Conservation (phyloP, 768 basidiomycete species). For the Saitozyma podzolica region DNA sequence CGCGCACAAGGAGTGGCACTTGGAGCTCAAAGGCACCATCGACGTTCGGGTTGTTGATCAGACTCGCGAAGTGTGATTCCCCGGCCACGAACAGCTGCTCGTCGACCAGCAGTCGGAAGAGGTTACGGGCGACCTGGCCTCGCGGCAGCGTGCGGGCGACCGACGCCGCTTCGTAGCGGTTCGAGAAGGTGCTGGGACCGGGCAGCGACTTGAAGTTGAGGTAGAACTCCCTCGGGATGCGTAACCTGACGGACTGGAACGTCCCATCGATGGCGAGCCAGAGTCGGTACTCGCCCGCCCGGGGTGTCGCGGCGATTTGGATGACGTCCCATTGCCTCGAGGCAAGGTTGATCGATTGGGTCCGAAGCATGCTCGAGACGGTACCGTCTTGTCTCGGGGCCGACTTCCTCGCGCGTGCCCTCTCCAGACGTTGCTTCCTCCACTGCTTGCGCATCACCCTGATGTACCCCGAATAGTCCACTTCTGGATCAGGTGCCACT, state of each 20-base stretch:
- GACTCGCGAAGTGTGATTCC: conserved; percentile 85
- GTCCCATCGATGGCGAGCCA: conserved; percentile 84
- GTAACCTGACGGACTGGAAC: conserved; percentile 74
- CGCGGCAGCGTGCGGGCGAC: conserved; percentile 77
- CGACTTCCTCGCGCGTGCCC: conserved; percentile 36
- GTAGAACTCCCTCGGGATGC: conserved; percentile 89
- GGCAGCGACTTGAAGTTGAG: conserved; percentile 77
- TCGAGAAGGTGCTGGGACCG: conserved; percentile 66
- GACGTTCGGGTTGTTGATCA: conserved; percentile 90
- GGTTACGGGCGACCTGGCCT: conserved; percentile 69
- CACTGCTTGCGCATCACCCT: conserved; percentile 74
- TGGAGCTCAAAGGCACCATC: conserved; percentile 94
- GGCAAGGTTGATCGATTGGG: conserved; percentile 57
- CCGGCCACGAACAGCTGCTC: conserved; percentile 81
- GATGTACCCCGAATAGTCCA: conserved; percentile 75
- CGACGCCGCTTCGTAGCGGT: conserved; percentile 70
- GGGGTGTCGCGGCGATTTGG: conserved; percentile 72
- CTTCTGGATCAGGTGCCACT: conserved; percentile 64
- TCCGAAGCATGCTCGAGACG: conserved; percentile 71
- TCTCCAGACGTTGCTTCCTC: conserved; percentile 63
- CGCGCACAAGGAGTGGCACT: conserved; percentile 79
- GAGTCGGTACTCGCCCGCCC: conserved; percentile 76
- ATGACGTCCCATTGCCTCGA: conserved; percentile 86
- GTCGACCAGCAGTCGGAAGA: conserved; percentile 78
- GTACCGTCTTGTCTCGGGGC: conserved; percentile 50